Conservation (phyloP, 129 eudicot species). For the Gnaphalium uliginosum region DNA sequence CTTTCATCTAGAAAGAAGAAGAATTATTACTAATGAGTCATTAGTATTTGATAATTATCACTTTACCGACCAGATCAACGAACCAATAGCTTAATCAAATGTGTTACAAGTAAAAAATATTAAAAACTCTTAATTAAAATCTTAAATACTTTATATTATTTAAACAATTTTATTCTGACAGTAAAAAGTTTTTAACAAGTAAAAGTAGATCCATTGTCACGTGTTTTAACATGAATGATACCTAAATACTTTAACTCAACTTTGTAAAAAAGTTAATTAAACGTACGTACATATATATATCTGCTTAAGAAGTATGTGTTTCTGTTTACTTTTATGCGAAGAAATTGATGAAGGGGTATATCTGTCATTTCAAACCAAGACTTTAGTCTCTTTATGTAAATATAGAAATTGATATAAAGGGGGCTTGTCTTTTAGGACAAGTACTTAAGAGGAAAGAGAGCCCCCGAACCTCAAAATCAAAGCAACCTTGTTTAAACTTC, state of each 20-base stretch:
- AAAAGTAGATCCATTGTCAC: background rate
- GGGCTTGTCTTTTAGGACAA: conserved; percentile 39
- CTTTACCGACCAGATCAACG: background rate
- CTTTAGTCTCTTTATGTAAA: conserved; percentile 12
- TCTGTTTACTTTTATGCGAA: conserved; percentile 30
- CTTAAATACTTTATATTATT: too few relatives aligned
- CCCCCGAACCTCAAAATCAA: conserved; percentile 33
- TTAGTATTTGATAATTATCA: background rate
- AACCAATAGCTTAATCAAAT: background rate
- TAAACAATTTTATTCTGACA: too few relatives aligned
- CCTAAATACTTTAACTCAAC: background rate
- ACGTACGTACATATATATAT: conserved; percentile 1
- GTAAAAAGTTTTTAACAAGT: too few relatives aligned
- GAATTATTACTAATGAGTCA: background rate
- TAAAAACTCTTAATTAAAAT: too few relatives aligned
- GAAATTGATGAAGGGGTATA: conserved; percentile 24
- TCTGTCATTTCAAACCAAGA: conserved; percentile 8
- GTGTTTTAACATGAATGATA: background rate
- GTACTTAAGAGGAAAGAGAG: conserved; percentile 37
- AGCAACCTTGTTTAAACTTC: conserved; percentile 19
- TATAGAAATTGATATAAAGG: conserved; percentile 13
- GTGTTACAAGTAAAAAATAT: background rate
- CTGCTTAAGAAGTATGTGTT: background rate
- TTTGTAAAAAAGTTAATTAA: background rate
- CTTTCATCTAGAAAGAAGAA: background rate